Evolutionary conservation across 495 filamentous ascomycete species (phyloP).

Genomic region (Penicillium roqueforti): DNA sequence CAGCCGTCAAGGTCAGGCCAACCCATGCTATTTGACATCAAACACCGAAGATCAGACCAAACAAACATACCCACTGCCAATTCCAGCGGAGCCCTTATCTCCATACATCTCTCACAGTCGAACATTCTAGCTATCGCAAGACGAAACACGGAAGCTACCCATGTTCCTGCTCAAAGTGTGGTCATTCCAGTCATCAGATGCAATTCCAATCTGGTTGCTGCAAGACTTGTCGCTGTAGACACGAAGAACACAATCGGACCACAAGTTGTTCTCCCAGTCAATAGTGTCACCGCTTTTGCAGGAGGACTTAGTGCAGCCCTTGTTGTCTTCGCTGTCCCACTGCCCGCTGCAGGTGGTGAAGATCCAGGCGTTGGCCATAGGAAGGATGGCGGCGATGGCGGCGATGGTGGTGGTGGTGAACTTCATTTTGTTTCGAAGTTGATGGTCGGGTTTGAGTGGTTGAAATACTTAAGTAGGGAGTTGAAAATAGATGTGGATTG

Average conservation of each 20-base stretch:
- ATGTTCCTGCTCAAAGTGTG: conserved; percentile 6
- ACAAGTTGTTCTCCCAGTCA: conserved; percentile 7
- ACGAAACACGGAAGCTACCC: conserved; percentile 9
- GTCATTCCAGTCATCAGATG: conserved; percentile 12
- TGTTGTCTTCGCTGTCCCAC: conserved; percentile 13
- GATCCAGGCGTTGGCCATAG: conserved; percentile 18
- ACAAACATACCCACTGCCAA: background rate
- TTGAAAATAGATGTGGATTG: background rate
- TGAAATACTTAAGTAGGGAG: background rate
- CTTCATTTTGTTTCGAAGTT: conserved; percentile 6
- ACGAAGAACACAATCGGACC: conserved; percentile 8
- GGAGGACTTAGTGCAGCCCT: conserved; percentile 8
- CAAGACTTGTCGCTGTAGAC: conserved; percentile 11
- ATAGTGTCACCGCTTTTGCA: conserved; percentile 2
- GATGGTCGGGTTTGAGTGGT: background rate
- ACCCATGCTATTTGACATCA: background rate
- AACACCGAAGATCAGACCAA: background rate
- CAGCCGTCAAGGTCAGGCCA: background rate
- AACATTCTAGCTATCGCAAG: background rate
- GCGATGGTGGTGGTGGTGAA: conserved; percentile 10
- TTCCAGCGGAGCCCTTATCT: background rate
- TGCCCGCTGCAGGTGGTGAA: conserved; percentile 10
- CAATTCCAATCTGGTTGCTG: conserved; percentile 12
- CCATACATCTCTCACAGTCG: background rate
- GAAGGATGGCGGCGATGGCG: conserved; percentile 6